Evolutionary conservation across 331 rosid genomes (phyloP).

Genomic region (Stylosanthes scabra): DNA sequence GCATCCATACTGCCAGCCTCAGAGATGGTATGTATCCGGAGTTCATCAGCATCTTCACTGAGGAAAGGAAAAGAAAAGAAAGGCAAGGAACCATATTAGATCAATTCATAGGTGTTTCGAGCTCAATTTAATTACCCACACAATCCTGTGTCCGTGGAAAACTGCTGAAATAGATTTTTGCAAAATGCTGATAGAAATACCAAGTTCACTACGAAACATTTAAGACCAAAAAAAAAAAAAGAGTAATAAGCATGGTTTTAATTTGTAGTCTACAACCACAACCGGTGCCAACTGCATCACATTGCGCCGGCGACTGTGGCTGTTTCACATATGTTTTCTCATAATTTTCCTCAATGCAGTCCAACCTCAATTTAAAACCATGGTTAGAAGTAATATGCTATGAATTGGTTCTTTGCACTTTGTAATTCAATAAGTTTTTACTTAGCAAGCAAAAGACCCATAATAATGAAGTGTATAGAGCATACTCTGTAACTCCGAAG

Average conservation of each 20-base stretch:
- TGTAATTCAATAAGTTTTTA: slow-evolving; percentile 5
- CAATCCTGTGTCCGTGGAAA: too few relatives aligned
- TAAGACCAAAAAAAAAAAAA: background rate
- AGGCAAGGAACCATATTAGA: slow-evolving; percentile 15
- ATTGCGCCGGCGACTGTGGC: too few relatives aligned
- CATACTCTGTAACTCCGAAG: slow-evolving; percentile 96
- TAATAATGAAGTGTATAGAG: slow-evolving; percentile 43
- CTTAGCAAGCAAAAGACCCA: slow-evolving; percentile 18
- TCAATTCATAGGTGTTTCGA: slow-evolving; percentile 8
- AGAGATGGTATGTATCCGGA: slow-evolving; percentile 76
- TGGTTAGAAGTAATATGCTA: slow-evolving; percentile 7
- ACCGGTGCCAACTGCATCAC: too few relatives aligned
- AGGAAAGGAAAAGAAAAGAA: slow-evolving; percentile 33
- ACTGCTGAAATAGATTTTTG: too few relatives aligned
- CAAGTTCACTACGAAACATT: slow-evolving; percentile 3
- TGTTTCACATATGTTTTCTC: too few relatives aligned
- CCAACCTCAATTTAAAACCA: too few relatives aligned
- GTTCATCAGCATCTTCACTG: slow-evolving; percentile 90
- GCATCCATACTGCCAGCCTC: slow-evolving; percentile 82
- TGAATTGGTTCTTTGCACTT: background rate
- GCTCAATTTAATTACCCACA: slow-evolving; percentile 1
- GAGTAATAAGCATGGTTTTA: too few relatives aligned
- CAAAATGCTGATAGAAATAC: background rate
- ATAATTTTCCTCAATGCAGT: too few relatives aligned
- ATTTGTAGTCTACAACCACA: too few relatives aligned